Conservation (phyloP, 2,329 filamentous ascomycete species). For the Aspergillus piperis region DNA sequence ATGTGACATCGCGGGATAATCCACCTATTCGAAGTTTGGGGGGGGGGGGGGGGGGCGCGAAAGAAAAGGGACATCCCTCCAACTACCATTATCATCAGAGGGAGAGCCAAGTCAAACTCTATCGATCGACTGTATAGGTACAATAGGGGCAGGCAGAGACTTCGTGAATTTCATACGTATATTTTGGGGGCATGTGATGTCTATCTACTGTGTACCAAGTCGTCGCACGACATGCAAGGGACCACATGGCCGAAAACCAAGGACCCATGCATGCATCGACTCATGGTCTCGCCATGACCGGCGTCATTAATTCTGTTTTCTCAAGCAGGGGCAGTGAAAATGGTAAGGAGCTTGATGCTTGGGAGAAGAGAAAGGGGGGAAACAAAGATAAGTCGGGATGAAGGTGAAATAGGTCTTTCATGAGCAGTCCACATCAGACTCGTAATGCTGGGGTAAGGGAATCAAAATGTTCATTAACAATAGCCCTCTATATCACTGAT, state of each 20-base stretch:
- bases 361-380: background rate
- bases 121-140: background rate
- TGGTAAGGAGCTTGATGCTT: slow-evolving; percentile 9
- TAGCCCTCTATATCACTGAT: slow-evolving; percentile 14
- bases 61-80: background rate
- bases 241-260: slow-evolving; percentile 17
- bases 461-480: slow-evolving; percentile 15
- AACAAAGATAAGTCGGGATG: slow-evolving; percentile 6
- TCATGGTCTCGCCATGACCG: slow-evolving; percentile 20
- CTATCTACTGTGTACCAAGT: slow-evolving; percentile 37
- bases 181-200: slow-evolving; percentile 32
- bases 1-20: background rate
- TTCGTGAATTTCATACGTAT: slow-evolving; percentile 30
- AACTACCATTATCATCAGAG: background rate
- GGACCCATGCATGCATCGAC: slow-evolving; percentile 13
- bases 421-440: slow-evolving; percentile 13
- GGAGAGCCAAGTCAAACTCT: background rate
- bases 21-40: background rate
- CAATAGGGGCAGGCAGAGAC: background rate
- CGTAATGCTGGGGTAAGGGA: slow-evolving; percentile 8
- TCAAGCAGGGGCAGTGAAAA: slow-evolving; percentile 18
- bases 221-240: slow-evolving; percentile 18
- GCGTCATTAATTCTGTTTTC: slow-evolving; percentile 30
- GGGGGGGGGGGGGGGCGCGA: background rate
- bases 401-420: slow-evolving; percentile 6